Percentiles rank a stretch among this genome's conserved stretches.
These are phyloP conservation scores for Phytophthora cactorum DNA, from an alignment of 352 stramenopile genomes.

Conservation along the genomic window DNA sequence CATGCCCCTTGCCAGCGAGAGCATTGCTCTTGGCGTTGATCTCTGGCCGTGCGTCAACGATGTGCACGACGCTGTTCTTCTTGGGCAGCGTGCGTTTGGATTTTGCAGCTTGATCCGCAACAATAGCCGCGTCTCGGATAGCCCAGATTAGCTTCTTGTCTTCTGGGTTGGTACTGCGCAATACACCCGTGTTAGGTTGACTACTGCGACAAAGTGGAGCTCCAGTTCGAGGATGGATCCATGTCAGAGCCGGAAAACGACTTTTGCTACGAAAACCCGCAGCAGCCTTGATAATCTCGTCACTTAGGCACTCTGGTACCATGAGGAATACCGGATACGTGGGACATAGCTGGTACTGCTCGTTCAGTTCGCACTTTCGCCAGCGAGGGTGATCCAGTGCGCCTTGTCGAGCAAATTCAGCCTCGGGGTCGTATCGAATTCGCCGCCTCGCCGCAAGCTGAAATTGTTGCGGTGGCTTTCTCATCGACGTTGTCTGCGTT, in stretches of 20 bases:
- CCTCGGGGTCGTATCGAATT: slow-evolving; percentile 74
- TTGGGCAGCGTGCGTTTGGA: slow-evolving; percentile 49
- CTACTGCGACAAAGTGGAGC: slow-evolving; percentile 93
- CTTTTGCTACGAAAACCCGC: slow-evolving; percentile 80
- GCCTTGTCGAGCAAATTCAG: slow-evolving; percentile 70
- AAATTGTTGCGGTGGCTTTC: slow-evolving; percentile 39
- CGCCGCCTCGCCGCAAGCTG: slow-evolving; percentile 55
- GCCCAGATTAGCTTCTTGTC: slow-evolving; percentile 93
- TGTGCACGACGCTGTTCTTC: slow-evolving; percentile 81
- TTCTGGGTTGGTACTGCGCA: slow-evolving; percentile 90
- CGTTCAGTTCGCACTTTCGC: slow-evolving; percentile 66
- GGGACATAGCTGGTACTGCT: slow-evolving; percentile 72
- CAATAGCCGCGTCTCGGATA: slow-evolving; percentile 81
- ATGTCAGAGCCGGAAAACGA: slow-evolving; percentile 88
- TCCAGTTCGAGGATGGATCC: slow-evolving; percentile 89
- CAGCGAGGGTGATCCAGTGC: slow-evolving; percentile 71
- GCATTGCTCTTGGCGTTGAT: slow-evolving; percentile 93
- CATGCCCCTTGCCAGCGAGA: slow-evolving; percentile 89
- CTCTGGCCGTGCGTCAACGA: slow-evolving; percentile 90
- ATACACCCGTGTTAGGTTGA: slow-evolving; percentile 96
- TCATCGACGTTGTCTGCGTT: slow-evolving; percentile 30
- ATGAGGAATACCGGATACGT: slow-evolving; percentile 80
- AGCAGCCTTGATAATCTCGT: slow-evolving; percentile 74
- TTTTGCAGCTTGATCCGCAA: slow-evolving; percentile 42
- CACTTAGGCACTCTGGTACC: slow-evolving; percentile 62